Evolutionary conservation across 768 basidiomycete species (phyloP), one percentile per base, ranked within the genome.

Genomic region (Paxillus rubicundulus): DNA sequence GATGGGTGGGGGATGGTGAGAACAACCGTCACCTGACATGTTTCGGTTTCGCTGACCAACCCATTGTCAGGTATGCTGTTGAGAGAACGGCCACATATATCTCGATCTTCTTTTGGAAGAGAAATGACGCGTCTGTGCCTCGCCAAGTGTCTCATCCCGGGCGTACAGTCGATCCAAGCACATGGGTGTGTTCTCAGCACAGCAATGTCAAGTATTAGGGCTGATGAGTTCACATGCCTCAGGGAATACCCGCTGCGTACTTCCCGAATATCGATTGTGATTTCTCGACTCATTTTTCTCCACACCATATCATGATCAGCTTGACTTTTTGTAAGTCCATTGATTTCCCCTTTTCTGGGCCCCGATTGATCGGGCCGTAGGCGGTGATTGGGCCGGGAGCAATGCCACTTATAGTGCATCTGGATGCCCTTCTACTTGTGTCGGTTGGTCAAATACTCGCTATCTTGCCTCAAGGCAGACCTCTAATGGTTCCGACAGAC

Each of bases 301-400:
- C 71, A 0, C 77, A 86, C 59, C 81, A 81, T 55, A 85, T 86
- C 53, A 72, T 86, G 52, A 82, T 87, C 61, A 84, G 86, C 60
- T 57, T 53, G n/a, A 53, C 52, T 24, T 51, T 52, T 21, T 51
- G 52, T 53, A 4, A 21, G 52, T 50, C 14, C 50, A 4, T 44
- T n/a, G 16, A 27, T 44, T n/a, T 16, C 21, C 5, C 5, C 30
- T 5, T n/a, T 28, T 14, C 20, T 81, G 5, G 2, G 14, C 28
- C 16, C 38, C 3, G 16, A 6, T n/a, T 45, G 43, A 38, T 39
- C 21, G 27, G 47, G 14, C 14, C 16, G 47, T 14, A 54, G 53
- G 49, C 24, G 57, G 57, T n/a, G 57, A 59, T 41, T 59, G 56
- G 56, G 57, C 57, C 16, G 57, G 57, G 9, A 53, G 32, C 32